A percentile compares a stretch with the other conserved stretches of the same genome.
These are phyloP conservation scores for Backusella sp. DNA, from an alignment of 192 early-diverging fungal species.

Conservation along the genomic window DNA sequence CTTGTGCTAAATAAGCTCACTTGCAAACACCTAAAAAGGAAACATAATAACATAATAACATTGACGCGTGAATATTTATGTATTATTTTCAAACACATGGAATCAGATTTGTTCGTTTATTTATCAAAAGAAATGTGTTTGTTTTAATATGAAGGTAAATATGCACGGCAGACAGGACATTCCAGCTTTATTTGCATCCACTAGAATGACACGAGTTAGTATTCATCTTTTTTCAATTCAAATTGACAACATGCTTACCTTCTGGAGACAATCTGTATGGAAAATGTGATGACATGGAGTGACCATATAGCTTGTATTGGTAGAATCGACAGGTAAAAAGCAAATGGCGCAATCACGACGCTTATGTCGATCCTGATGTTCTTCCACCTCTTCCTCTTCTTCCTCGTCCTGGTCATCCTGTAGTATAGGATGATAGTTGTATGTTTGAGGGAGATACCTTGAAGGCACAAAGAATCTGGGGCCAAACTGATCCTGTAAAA, in stretches of 20 bases:
- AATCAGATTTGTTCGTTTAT: too few relatives aligned
- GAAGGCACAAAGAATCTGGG: constrained; percentile 74
- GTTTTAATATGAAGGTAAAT: constrained; percentile 54
- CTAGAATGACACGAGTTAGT: constrained; percentile 1
- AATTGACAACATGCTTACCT: constrained; percentile 26
- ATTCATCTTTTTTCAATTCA: neutral
- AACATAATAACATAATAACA: too few relatives aligned
- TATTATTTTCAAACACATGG: too few relatives aligned
- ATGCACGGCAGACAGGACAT: constrained; percentile 64
- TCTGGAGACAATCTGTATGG: constrained; percentile 72
- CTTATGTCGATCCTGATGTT: constrained; percentile 12
- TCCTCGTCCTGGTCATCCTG: constrained; percentile 40
- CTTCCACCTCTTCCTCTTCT: neutral
- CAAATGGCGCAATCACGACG: constrained; percentile 68
- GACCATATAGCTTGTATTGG: constrained; percentile 60
- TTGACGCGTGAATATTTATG: too few relatives aligned
- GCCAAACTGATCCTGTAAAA: constrained; percentile 66
- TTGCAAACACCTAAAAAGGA: too few relatives aligned
- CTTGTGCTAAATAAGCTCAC: too few relatives aligned
- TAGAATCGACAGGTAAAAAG: constrained; percentile 49
- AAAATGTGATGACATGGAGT: constrained; percentile 81
- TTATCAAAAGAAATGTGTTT: neutral
- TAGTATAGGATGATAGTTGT: constrained; percentile 69
- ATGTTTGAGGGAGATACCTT: constrained; percentile 59
- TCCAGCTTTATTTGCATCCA: constrained; percentile 86